Conservation (phyloP, 495 filamentous ascomycete genomes). For the Hypoxylon trugodes region DNA sequence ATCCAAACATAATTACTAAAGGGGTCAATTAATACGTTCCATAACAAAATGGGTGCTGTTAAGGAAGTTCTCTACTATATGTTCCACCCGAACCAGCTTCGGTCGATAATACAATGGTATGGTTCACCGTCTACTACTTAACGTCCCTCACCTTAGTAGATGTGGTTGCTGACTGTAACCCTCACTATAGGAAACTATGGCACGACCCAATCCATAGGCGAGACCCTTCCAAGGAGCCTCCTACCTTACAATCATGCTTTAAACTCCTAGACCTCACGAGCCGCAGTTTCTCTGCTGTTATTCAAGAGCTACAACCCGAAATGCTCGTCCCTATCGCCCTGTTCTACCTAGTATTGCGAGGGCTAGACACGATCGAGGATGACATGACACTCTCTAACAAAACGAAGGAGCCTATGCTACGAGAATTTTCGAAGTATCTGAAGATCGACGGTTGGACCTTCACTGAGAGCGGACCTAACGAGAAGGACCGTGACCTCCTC, state of each 20-base stretch:
- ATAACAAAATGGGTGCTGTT: constrained; percentile 53
- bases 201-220: constrained; percentile 92
- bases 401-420: constrained; percentile 85
- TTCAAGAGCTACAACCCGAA: constrained; percentile 93
- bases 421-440: constrained; percentile 79
- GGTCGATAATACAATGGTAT: constrained; percentile 93
- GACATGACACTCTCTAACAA: constrained; percentile 89
- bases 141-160: neutral
- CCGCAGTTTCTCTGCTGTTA: constrained; percentile 91
- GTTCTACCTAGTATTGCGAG: constrained; percentile 94
- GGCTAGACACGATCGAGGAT: constrained; percentile 96
- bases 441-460: constrained; percentile 91
- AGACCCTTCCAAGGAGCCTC: constrained; percentile 74
- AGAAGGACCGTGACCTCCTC: constrained; percentile 92
- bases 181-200: constrained; percentile 83
- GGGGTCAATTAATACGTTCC: constrained; percentile 2
- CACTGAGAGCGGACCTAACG: constrained; percentile 82
- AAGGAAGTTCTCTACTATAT: constrained; percentile 74
- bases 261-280: constrained; percentile 86
- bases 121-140: constrained; percentile 32
- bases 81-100: constrained; percentile 80
- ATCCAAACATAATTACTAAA: constrained; percentile 4
- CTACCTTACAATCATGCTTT: constrained; percentile 81
- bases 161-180: constrained; percentile 22
- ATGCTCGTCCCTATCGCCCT: constrained; percentile 86